phyloP scores from a whole-genome alignment of 768 basidiomycete genomes.

The Leccinum aurantiacum region DNA sequence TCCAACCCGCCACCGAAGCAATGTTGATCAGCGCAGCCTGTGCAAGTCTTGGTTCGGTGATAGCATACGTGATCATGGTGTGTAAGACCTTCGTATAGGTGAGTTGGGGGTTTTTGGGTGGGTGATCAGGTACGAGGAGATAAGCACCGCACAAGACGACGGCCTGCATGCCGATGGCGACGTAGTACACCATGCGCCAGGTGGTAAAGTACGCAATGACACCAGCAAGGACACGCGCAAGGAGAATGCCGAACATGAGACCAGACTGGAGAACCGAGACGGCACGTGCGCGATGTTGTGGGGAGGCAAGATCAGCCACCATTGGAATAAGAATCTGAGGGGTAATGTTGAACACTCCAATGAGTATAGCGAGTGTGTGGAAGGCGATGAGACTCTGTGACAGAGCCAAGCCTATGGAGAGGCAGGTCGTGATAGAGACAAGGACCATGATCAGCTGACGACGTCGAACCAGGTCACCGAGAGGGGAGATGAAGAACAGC shows the following conservation, averaged over 20 bases:
- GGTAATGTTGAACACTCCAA: constrained; percentile 41
- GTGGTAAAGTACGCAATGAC: constrained; percentile 41
- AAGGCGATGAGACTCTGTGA: constrained; percentile 34
- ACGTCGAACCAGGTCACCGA: constrained; percentile 47
- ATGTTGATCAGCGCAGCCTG: constrained; percentile 33
- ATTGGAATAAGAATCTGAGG: constrained; percentile 43
- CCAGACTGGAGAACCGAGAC: constrained; percentile 36
- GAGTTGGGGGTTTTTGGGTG: constrained; percentile 38
- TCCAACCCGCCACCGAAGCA: constrained; percentile 32
- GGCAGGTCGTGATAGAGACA: constrained; percentile 30
- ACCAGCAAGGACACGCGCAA: constrained; percentile 36
- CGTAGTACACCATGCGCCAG: constrained; percentile 44
- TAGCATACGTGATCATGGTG: constrained; percentile 40
- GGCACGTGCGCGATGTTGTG: constrained; percentile 20
- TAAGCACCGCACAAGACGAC: constrained; percentile 32
- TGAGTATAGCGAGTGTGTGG: constrained; percentile 36
- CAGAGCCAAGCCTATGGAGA: constrained; percentile 43
- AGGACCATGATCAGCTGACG: constrained; percentile 41
- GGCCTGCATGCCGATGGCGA: constrained; percentile 38
- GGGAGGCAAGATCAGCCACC: constrained; percentile 44
- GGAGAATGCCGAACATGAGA: constrained; percentile 29
- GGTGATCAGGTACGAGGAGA: constrained; percentile 41
- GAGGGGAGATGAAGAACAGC: constrained; percentile 44
- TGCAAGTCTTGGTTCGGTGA: constrained; percentile 43
- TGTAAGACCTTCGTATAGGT: constrained; percentile 36